Conservation (phyloP, 148 eudicot species). For the Oxyria digyna region DNA sequence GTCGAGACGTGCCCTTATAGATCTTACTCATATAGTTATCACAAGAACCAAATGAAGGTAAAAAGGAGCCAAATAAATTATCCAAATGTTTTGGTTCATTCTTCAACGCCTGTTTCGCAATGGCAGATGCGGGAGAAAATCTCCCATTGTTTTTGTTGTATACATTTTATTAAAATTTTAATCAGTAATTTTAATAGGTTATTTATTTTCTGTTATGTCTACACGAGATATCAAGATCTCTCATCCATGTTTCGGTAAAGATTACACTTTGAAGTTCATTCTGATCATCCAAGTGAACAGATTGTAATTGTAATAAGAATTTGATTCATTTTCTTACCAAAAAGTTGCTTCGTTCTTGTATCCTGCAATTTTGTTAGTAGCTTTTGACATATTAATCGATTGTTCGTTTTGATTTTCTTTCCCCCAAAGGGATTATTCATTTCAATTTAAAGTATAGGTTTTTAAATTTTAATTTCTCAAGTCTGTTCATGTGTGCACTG, state of each 20-base stretch:
- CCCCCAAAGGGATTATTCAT: too few relatives aligned
- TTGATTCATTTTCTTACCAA: neutral
- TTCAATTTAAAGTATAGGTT: too few relatives aligned
- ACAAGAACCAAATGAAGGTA: constrained; percentile 53
- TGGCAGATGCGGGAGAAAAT: neutral
- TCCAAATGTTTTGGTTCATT: neutral
- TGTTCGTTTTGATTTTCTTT: too few relatives aligned
- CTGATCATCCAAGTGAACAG: neutral
- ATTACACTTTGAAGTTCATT: neutral
- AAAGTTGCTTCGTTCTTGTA: too few relatives aligned
- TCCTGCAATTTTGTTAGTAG: too few relatives aligned
- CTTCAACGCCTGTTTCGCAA: neutral
- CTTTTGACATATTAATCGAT: too few relatives aligned
- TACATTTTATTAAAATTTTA: neutral
- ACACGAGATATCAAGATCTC: neutral
- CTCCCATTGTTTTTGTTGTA: neutral
- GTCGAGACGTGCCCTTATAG: constrained; percentile 83
- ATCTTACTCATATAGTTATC: constrained; percentile 65
- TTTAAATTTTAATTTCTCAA: too few relatives aligned
- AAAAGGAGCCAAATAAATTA: neutral
- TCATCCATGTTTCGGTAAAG: too few relatives aligned
- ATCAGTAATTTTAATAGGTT: neutral
- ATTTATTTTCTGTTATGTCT: neutral
- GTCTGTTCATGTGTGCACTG: too few relatives aligned
- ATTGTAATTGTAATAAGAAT: neutral